These are phyloP conservation scores for Pythium aristosporum DNA, from an alignment of 352 stramenopile species.

Conservation along the genomic window DNA sequence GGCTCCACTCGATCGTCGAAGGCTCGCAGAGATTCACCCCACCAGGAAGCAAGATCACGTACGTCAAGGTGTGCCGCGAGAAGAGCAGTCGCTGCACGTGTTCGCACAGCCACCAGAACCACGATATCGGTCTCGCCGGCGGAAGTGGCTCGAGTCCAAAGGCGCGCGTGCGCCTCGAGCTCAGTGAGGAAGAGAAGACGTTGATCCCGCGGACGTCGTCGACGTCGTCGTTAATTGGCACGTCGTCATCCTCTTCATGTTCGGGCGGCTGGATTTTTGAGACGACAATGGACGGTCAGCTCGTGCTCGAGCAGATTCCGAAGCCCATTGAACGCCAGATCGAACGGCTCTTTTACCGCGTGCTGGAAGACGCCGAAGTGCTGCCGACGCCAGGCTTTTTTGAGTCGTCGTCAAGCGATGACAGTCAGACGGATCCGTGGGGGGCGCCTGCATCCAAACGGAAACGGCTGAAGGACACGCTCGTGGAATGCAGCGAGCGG, in stretches of 20 bases:
- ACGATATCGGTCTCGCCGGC: slow-evolving; percentile 11
- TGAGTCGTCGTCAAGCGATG: slow-evolving; percentile 12
- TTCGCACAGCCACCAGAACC: slow-evolving; percentile 41
- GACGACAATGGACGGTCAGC: slow-evolving; percentile 80
- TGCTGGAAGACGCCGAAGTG: slow-evolving; percentile 67
- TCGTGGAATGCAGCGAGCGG: slow-evolving; percentile 80
- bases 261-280: slow-evolving; percentile 85
- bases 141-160: slow-evolving; percentile 17
- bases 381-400: slow-evolving; percentile 49
- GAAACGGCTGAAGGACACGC: slow-evolving; percentile 65
- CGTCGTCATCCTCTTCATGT: slow-evolving; percentile 35
- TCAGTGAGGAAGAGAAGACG: slow-evolving; percentile 27
- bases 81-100: slow-evolving; percentile 64
- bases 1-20: slow-evolving; percentile 82
- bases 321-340: slow-evolving; percentile 66
- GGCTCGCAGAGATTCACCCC: slow-evolving; percentile 81
- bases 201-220: slow-evolving; percentile 28
- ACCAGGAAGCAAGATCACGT: slow-evolving; percentile 79
- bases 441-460: slow-evolving; percentile 33
- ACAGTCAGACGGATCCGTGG: slow-evolving; percentile 12
- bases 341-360: slow-evolving; percentile 75
- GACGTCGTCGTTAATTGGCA: slow-evolving; percentile 15
- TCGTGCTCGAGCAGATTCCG: slow-evolving; percentile 67
- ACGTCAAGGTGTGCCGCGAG: slow-evolving; percentile 79
- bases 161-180: slow-evolving; percentile 21